Evolutionary conservation across 768 basidiomycete species (phyloP).

Genomic region (Tylopilus cervinicoccineus): DNA sequence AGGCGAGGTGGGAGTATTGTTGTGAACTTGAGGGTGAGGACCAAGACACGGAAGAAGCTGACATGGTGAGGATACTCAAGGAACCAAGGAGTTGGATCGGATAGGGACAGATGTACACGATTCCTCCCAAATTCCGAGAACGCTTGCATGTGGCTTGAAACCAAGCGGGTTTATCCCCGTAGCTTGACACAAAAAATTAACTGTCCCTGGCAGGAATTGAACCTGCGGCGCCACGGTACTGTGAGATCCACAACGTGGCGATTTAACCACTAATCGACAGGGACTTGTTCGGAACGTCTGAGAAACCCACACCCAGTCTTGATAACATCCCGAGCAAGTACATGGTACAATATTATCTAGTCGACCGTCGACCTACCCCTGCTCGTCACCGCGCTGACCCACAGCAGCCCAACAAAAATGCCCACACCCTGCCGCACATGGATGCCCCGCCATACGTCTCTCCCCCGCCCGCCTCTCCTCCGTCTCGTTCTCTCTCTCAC

Average conservation of each 20-base stretch:
- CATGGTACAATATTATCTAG: too few relatives aligned
- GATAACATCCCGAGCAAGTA: too few relatives aligned
- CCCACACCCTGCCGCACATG: slow-evolving; percentile 78
- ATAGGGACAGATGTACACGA: too few relatives aligned
- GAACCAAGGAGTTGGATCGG: slow-evolving; percentile 17
- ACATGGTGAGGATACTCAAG: slow-evolving; percentile 47
- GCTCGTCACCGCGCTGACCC: slow-evolving; percentile 3
- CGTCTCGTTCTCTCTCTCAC: slow-evolving; percentile 13
- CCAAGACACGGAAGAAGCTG: slow-evolving; percentile 44
- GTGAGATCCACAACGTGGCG: slow-evolving; percentile 38
- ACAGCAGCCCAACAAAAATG: slow-evolving; percentile 73
- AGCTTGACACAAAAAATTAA: slow-evolving; percentile 4
- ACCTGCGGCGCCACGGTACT: slow-evolving; percentile 36
- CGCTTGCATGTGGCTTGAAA: too few relatives aligned
- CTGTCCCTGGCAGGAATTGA: slow-evolving; percentile 38
- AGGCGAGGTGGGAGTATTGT: slow-evolving; percentile 67
- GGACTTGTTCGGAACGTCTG: too few relatives aligned
- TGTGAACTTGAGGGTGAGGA: slow-evolving; percentile 49
- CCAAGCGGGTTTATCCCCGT: too few relatives aligned
- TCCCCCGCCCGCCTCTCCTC: slow-evolving; percentile 10
- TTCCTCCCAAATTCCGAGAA: too few relatives aligned
- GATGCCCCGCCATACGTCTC: slow-evolving; percentile 42
- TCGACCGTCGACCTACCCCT: background rate
- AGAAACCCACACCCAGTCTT: too few relatives aligned
- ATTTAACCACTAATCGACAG: slow-evolving; percentile 44